Conservation (phyloP, 768 basidiomycete genomes). For the Kwoniella sp. region DNA sequence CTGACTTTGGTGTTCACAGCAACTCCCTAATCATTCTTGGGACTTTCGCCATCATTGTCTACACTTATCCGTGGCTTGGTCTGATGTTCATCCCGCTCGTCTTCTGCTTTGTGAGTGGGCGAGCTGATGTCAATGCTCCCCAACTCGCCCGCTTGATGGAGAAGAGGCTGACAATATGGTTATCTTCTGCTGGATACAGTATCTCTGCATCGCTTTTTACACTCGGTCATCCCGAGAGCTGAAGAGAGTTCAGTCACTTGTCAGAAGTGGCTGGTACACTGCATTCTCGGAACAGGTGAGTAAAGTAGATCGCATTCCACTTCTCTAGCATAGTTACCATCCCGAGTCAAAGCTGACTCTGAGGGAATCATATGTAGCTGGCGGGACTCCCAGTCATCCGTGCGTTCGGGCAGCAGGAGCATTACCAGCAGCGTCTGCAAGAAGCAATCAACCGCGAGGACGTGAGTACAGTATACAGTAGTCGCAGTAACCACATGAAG, state of each 20-base stretch:
- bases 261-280: constrained; percentile 38
- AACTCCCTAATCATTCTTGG: constrained; percentile 33
- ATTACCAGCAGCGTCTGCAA: constrained; percentile 27
- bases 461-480: constrained; percentile 15
- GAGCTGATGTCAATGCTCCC: no score
- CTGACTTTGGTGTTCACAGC: constrained; percentile 12
- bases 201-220: constrained; percentile 36
- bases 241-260: constrained; percentile 43
- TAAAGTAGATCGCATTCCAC: not conserved
- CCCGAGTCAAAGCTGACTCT: no score
- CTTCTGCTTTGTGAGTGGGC: constrained; percentile 31
- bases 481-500: no score
- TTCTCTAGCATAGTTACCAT: no score
- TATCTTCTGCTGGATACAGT: constrained; percentile 31
- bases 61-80: constrained; percentile 40
- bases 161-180: no score
- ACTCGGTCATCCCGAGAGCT: constrained; percentile 39
- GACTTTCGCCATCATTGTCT: constrained; percentile 41
- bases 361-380: no score
- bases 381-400: constrained; percentile 40
- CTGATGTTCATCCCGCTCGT: constrained; percentile 42
- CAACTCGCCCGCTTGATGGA: no score
- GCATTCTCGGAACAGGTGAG: constrained; percentile 42
- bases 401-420: constrained; percentile 32
- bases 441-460: constrained; percentile 23